Percentiles rank a stretch among this genome's conserved stretches.
These are phyloP conservation scores for Hymenoscyphus linearis DNA, from an alignment of 2,329 filamentous ascomycete genomes.

Conservation along the genomic window DNA sequence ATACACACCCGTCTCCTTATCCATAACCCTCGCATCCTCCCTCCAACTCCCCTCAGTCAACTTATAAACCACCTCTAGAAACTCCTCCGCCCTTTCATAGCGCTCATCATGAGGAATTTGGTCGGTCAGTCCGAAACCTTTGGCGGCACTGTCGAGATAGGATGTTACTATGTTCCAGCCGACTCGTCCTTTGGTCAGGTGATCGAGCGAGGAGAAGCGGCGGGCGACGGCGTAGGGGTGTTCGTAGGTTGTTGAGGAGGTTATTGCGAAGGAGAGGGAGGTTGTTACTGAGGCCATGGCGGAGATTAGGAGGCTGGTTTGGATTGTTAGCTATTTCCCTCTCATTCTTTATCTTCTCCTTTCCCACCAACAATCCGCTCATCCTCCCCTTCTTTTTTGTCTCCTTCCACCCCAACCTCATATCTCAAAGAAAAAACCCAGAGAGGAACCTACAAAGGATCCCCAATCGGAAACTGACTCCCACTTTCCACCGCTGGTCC, in stretches of 20 bases:
- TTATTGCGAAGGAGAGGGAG: slow-evolving; percentile 60
- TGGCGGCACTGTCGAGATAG: slow-evolving; percentile 60
- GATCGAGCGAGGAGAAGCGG: slow-evolving; percentile 9
- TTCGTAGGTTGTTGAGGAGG: slow-evolving; percentile 62
- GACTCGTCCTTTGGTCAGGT: slow-evolving; percentile 2
- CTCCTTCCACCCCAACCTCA: not conserved
- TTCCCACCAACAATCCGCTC: too few relatives aligned
- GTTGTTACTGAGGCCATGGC: slow-evolving; percentile 64
- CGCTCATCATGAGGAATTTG: slow-evolving; percentile 60
- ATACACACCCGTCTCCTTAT: slow-evolving; percentile 50
- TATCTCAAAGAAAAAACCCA: not conserved
- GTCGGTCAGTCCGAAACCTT: slow-evolving; percentile 51
- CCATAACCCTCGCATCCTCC: slow-evolving; percentile 57
- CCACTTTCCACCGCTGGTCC: slow-evolving; percentile 54
- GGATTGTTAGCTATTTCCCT: not conserved
- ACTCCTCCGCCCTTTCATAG: slow-evolving; percentile 59
- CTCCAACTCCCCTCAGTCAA: slow-evolving; percentile 14
- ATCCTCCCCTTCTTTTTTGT: not conserved
- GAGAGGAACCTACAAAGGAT: slow-evolving; percentile 44
- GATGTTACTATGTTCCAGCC: slow-evolving; percentile 47
- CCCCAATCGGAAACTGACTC: slow-evolving; percentile 64
- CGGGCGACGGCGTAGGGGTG: slow-evolving; percentile 59
- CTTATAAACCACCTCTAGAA: slow-evolving; percentile 56
- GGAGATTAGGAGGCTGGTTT: slow-evolving; percentile 40
- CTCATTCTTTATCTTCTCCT: not conserved